Base-by-base conservation (phyloP, 140 eudicot species). In the Oenanthe javanica region DNA sequence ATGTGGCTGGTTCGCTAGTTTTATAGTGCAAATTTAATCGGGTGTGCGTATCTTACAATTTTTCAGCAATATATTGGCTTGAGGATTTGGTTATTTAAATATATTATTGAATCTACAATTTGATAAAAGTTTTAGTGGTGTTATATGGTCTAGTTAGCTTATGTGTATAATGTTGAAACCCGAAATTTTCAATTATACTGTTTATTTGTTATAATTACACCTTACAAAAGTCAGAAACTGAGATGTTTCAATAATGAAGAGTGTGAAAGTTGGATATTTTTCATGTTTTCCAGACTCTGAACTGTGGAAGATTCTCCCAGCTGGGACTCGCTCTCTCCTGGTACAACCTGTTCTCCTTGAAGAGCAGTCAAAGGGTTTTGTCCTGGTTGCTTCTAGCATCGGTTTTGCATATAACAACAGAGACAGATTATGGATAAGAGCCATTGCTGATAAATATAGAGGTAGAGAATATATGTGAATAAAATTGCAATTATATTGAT, bases 301-400 rank as follows among this genome's bases (percentile, higher is more conserved):
- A 71, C 13, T 71, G n/a, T 71, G 76, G 76, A 71, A 71, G 76
- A 71, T 71, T 71, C 76, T 71, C 48, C 51, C 76, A 71, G 49
- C n/a, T 38, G 48, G 25, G 21, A 42, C 76, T 71, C 49, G 76
- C 49, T 71, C 76, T 16, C 49, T 71, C 50, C 76, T 71, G 76
- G 76, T 71, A 27, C 76, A 71, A 71, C 76, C 76, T 71, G 31
- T 71, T 18, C 76, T 38, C 51, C 50, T 36, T 42, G 49, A 36
- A 25, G 31, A 42, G 51, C 45, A 71, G 76, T 36, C 76, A 5
- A 40, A 71, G 48, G 76, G 51, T 15, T 71, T 71, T 71, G 23
- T 71, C n/a, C 76, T 71, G 49, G 48, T 71, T 38, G 76, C 76
- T 16, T 71, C 76, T 16, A 71, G 76, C 76, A 71, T 71, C 25